A percentile compares a stretch with the other conserved stretches of the same genome.
Conservation (phyloP, 306 rosid species). For the Dryas octopetala region DNA sequence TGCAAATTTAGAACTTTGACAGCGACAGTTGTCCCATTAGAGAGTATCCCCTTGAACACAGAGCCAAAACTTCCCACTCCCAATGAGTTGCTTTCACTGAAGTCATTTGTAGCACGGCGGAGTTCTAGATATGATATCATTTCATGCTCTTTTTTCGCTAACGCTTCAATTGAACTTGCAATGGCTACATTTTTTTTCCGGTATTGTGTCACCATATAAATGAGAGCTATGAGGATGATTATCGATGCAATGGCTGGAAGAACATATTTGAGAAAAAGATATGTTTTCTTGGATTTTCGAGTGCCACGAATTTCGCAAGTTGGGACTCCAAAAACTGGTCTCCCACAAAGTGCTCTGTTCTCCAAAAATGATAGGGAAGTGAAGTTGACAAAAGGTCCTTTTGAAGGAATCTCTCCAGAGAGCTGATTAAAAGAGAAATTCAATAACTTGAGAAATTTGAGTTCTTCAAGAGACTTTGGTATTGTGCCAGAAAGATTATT, state of each 20-base stretch:
- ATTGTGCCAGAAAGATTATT: not conserved
- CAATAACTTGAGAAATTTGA: not conserved
- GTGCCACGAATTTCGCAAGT: not conserved
- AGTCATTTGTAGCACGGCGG: conserved; percentile 19
- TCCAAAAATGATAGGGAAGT: not conserved
- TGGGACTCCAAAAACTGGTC: conserved; percentile 2
- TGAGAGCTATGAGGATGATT: not conserved
- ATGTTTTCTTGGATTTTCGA: not conserved
- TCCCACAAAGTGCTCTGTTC: conserved; percentile 14
- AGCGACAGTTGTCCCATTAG: no score
- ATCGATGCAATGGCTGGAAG: not conserved
- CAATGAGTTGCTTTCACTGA: conserved; percentile 14
- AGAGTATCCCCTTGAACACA: no score
- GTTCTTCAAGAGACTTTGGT: not conserved
- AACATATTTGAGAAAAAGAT: not conserved
- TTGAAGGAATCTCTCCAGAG: not conserved
- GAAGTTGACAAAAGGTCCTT: not conserved
- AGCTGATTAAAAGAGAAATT: not conserved
- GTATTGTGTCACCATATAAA: no score
- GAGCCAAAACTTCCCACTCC: not conserved
- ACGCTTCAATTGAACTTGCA: no score
- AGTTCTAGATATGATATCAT: conserved; percentile 26
- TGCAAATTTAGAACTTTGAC: no score
- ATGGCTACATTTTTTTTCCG: no score
- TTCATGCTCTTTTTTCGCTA: not conserved